Evolutionary conservation across 2,329 filamentous ascomycete genomes (phyloP).

Genomic region (Paracamarosporium sp.): DNA sequence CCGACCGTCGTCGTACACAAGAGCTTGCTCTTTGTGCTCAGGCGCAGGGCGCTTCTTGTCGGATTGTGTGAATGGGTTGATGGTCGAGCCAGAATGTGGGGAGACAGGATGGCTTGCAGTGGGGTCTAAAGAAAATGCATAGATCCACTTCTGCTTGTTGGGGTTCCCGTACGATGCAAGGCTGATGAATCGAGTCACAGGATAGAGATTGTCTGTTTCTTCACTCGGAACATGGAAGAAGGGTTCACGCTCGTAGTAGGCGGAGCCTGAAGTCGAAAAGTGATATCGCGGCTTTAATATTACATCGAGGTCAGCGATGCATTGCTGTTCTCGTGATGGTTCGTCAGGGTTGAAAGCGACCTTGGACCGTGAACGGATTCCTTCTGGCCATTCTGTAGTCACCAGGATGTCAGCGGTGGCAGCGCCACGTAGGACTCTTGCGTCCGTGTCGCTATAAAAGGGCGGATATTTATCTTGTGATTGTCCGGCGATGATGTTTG

Average conservation of each 20-base stretch:
- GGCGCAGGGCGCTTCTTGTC: constrained; percentile 65
- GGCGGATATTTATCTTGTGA: constrained; percentile 79
- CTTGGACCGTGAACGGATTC: constrained; percentile 73
- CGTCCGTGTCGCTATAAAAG: constrained; percentile 78
- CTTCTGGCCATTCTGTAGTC: constrained; percentile 84
- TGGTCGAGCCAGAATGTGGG: constrained; percentile 74
- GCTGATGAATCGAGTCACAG: constrained; percentile 88
- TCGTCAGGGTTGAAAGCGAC: constrained; percentile 63
- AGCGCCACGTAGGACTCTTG: constrained; percentile 75
- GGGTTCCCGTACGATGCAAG: constrained; percentile 79
- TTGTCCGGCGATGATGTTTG: constrained; percentile 65
- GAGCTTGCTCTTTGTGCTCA: constrained; percentile 39
- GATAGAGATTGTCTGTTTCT: constrained; percentile 58
- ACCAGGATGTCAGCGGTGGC: constrained; percentile 85
- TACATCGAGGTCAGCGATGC: constrained; percentile 79
- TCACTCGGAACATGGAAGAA: constrained; percentile 74
- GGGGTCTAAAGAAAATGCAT: constrained; percentile 71
- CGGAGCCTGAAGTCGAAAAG: constrained; percentile 72
- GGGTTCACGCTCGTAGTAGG: constrained; percentile 90
- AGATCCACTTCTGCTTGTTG: constrained; percentile 79
- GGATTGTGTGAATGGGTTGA: constrained; percentile 71
- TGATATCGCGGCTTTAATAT: constrained; percentile 91
- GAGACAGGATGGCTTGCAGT: constrained; percentile 65
- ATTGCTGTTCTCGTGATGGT: constrained; percentile 64
- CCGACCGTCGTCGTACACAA: constrained; percentile 45